These are phyloP conservation scores for Russula virescens DNA, from an alignment of 768 basidiomycete species.

Conservation along the genomic window DNA sequence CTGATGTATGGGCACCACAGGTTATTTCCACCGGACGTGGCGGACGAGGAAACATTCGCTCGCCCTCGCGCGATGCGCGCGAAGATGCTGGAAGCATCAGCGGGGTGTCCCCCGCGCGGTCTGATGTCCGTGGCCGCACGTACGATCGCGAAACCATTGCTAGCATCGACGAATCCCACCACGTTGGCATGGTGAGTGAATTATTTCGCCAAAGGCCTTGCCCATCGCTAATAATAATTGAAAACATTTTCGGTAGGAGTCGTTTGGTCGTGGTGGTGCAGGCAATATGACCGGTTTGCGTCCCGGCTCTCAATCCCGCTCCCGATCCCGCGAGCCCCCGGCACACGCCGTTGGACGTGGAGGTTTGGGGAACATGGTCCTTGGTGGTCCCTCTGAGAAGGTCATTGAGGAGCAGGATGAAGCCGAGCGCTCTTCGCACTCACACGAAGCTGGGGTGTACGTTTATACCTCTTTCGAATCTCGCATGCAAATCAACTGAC, in stretches of 20 bases:
- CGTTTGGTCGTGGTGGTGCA: slow-evolving; percentile 57
- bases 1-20: slow-evolving; percentile 25
- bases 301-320: slow-evolving; percentile 33
- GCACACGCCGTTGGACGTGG: slow-evolving; percentile 56
- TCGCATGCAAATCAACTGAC: not conserved
- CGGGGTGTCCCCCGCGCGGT: not conserved
- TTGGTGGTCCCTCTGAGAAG: slow-evolving; percentile 27
- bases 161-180: not conserved
- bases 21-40: slow-evolving; percentile 65
- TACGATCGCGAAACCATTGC: slow-evolving; percentile 30
- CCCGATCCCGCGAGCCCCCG: slow-evolving; percentile 40
- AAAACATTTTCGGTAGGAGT: slow-evolving; percentile 30
- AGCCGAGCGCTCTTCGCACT: slow-evolving; percentile 32
- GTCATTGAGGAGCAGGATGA: slow-evolving; percentile 33
- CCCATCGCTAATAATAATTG: no score
- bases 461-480: slow-evolving; percentile 23
- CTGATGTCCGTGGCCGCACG: slow-evolving; percentile 25
- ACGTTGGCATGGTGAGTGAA: slow-evolving; percentile 3
- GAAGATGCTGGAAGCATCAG: not conserved
- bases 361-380: slow-evolving; percentile 53
- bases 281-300: slow-evolving; percentile 45
- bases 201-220: no score
- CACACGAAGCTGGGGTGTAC: slow-evolving; percentile 35
- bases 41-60: slow-evolving; percentile 80
- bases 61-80: slow-evolving; percentile 55